Evolutionary conservation across 176 grass and related monocot genomes (phyloP).

Genomic region (Rhynchospora pubera): DNA sequence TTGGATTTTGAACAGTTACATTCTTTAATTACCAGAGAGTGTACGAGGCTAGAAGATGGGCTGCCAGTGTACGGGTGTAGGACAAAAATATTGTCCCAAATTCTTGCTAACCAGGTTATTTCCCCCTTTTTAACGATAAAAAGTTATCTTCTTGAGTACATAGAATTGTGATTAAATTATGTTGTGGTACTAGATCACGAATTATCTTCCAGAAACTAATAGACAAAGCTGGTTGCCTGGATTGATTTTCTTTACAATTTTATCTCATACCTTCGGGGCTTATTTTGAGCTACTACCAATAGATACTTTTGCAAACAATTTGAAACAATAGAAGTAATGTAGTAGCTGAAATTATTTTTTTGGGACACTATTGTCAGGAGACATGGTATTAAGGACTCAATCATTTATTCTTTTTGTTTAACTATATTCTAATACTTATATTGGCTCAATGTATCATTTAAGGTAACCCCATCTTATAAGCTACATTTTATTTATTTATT

Average conservation of each 20-base stretch:
- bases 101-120: constrained; percentile 57
- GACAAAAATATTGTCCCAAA: constrained; percentile 47
- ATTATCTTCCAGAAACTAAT: not conserved
- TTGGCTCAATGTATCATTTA: not conserved
- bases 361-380: not conserved
- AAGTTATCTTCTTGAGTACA: not conserved
- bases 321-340: not conserved
- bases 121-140: not conserved
- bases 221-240: not conserved
- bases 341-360: not conserved
- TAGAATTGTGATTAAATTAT: not conserved
- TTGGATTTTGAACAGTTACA: constrained; percentile 53
- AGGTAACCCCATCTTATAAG: too few relatives aligned
- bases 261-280: not conserved
- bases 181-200: not conserved
- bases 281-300: not conserved
- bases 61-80: constrained; percentile 63
- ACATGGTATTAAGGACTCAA: not conserved
- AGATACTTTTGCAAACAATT: not conserved
- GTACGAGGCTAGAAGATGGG: constrained; percentile 71
- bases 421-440: not conserved
- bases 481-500: too few relatives aligned
- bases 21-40: constrained; percentile 50
- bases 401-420: not conserved
- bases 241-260: not conserved